These are phyloP conservation scores for Boletus mariae DNA, from an alignment of 1,284 basidiomycete genomes.

Conservation along the genomic window DNA sequence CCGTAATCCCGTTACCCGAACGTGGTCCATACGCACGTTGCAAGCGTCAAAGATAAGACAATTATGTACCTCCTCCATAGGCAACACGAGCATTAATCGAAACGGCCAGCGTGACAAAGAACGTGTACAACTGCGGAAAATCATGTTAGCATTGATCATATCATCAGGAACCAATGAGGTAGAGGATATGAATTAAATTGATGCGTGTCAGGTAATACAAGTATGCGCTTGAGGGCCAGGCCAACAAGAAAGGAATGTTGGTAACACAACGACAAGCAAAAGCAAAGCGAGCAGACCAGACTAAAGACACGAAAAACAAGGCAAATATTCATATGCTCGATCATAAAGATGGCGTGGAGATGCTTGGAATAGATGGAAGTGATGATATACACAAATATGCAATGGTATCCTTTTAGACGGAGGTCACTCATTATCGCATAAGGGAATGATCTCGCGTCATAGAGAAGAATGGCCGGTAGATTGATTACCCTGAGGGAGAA, in stretches of 20 bases:
- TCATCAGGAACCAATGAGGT: slow-evolving; percentile 1
- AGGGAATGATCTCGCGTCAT: not conserved
- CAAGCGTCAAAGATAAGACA: not conserved
- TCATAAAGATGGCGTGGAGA: slow-evolving; percentile 27
- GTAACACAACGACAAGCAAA: slow-evolving; percentile 29
- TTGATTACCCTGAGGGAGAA: slow-evolving; percentile 17
- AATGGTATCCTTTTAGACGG: slow-evolving; percentile 28
- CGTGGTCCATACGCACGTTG: no score
- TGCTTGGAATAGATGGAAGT: slow-evolving; percentile 33
- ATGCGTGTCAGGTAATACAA: slow-evolving; percentile 33
- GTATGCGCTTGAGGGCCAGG: slow-evolving; percentile 25
- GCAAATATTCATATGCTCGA: slow-evolving; percentile 20
- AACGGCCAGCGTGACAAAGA: not conserved
- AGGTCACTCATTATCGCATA: slow-evolving; percentile 11
- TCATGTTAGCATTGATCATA: slow-evolving; percentile 5
- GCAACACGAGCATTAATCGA: not conserved
- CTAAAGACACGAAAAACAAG: slow-evolving; percentile 20
- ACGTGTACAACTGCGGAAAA: slow-evolving; percentile 8
- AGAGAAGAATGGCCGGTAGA: not conserved
- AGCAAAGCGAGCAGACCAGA: slow-evolving; percentile 31
- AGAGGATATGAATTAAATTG: slow-evolving; percentile 31
- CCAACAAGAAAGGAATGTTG: slow-evolving; percentile 26
- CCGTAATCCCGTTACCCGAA: not conserved
- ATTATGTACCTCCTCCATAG: not conserved
- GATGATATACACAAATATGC: slow-evolving; percentile 35